phyloP scores from a whole-genome alignment of 1,139 yeast species.

The Yamadazyma jaroonii region DNA sequence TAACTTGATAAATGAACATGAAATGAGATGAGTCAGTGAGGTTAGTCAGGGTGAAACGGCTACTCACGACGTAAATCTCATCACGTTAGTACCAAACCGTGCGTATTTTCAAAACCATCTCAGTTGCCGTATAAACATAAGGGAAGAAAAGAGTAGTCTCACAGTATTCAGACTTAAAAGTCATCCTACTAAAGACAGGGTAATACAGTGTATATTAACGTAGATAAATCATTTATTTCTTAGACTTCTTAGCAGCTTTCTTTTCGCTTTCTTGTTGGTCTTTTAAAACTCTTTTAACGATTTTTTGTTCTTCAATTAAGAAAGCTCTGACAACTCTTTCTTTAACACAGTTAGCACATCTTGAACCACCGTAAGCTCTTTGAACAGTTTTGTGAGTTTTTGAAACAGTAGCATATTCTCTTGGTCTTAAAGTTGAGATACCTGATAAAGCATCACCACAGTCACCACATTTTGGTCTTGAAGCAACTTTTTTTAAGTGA shows the following conservation, averaged over 20 bases:
- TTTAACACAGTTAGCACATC: slow-evolving; percentile 98
- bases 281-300: slow-evolving; percentile 97
- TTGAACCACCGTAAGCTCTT: slow-evolving; percentile 99
- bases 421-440: slow-evolving; percentile 93
- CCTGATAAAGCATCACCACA: slow-evolving; percentile 92
- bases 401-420: slow-evolving; percentile 92
- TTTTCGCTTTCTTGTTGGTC: slow-evolving; percentile 88
- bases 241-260: slow-evolving; percentile 50
- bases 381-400: slow-evolving; percentile 97
- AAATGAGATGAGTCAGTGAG: no score
- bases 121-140: no score
- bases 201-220: slow-evolving; percentile 10
- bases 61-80: no score
- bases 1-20: no score
- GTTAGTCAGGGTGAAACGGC: no score
- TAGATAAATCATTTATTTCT: slow-evolving; percentile 27
- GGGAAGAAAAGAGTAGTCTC: no score
- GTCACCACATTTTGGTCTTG: slow-evolving; percentile 99
- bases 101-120: no score
- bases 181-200: no score
- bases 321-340: slow-evolving; percentile 99
- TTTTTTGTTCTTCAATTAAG: slow-evolving; percentile 99
- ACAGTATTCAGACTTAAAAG: no score
- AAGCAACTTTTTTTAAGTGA: slow-evolving; percentile 92
- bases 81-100: no score